Base-by-base conservation (phyloP, 176 grass and related monocot species). In the Ananas comosus region DNA sequence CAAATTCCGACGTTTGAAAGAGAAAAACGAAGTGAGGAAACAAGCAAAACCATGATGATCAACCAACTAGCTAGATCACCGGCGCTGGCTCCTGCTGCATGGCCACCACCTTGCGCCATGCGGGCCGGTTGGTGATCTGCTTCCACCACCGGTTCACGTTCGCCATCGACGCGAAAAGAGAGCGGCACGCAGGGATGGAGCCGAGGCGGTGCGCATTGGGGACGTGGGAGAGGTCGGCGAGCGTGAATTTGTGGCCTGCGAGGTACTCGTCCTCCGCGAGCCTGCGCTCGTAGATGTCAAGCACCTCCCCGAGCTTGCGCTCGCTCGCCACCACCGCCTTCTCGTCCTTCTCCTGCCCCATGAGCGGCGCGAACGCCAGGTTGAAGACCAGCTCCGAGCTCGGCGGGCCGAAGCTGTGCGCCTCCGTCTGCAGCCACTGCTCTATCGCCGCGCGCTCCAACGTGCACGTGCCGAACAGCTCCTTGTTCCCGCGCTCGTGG, bases 381-480 rank as follows among this genome's bases (percentile, higher is more conserved):
- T 88, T 91, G 86, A 83, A 96, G 19, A 92, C 88, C 70, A 96
- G 91, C 72, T 79, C 83, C 19, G 92, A 83, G 78, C 85, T 84
- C n/a, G 88, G 79, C 10, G 82, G 76, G 79, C 91, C 92, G 79
- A 96, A 96, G 88, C 72, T 91, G 76, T 85, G 88, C 72, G 86
- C 86, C 88, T 96, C 92, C 5, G 92, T 96, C 65, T 85, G 83
- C 79, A 96, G 88, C 92, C 92, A 96, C 72, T 96, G 92, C 75
- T 96, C 92, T 29, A 96, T 96, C 72, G 86, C 75, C 17, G 92
- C 83, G 14, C 92, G 83, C 80, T 96, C 88, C 22, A 96, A 83
- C 48, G 92, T 79, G 10, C 92, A 88, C 16, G 83, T 66, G 66
- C 92, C 92, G 25, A 96, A 80, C 66, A 96, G 81, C 50, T 92